A percentile compares a stretch with the other conserved stretches of the same genome.
phyloP scores from a whole-genome alignment of 176 grass and related monocot species.

The Pontederia crassipes region DNA sequence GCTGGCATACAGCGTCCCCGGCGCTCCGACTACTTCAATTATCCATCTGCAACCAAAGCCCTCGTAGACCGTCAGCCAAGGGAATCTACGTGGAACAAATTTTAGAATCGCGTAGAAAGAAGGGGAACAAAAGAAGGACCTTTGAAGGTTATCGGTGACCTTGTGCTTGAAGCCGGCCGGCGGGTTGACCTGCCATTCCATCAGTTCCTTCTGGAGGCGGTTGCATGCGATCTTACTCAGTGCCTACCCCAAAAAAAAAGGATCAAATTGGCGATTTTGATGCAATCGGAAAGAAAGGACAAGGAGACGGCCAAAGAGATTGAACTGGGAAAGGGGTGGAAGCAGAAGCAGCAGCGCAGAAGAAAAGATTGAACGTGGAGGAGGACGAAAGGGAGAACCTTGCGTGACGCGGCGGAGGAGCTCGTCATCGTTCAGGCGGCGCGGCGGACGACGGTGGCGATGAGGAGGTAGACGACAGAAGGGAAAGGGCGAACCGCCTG shows the following conservation, averaged over 20 bases:
- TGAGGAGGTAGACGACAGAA: not conserved
- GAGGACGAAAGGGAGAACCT: slow-evolving; percentile 3
- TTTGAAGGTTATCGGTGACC: slow-evolving; percentile 75
- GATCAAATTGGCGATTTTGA: slow-evolving; percentile 10
- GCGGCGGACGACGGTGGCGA: not conserved
- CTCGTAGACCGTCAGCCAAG: not conserved
- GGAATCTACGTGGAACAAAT: not conserved
- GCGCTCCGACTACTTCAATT: slow-evolving; percentile 56
- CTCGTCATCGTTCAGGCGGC: slow-evolving; percentile 26
- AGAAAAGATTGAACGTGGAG: not conserved
- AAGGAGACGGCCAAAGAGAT: not conserved
- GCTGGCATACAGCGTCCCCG: slow-evolving; percentile 52
- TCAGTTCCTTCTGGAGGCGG: slow-evolving; percentile 78
- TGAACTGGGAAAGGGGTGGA: not conserved
- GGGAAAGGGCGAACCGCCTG: not conserved
- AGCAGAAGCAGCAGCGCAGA: not conserved
- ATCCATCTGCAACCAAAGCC: slow-evolving; percentile 42
- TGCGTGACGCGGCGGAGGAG: slow-evolving; percentile 25
- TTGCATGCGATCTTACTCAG: slow-evolving; percentile 91
- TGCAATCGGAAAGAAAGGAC: not conserved
- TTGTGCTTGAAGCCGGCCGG: slow-evolving; percentile 61
- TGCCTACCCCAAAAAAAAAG: slow-evolving; percentile 20
- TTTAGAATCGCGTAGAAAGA: not conserved
- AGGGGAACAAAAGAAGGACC: slow-evolving; percentile 26
- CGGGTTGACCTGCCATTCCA: slow-evolving; percentile 71